A percentile compares a stretch with the other conserved stretches of the same genome.
These are phyloP conservation scores for Phytophthora vignae DNA, from an alignment of 352 stramenopile species.

Conservation along the genomic window DNA sequence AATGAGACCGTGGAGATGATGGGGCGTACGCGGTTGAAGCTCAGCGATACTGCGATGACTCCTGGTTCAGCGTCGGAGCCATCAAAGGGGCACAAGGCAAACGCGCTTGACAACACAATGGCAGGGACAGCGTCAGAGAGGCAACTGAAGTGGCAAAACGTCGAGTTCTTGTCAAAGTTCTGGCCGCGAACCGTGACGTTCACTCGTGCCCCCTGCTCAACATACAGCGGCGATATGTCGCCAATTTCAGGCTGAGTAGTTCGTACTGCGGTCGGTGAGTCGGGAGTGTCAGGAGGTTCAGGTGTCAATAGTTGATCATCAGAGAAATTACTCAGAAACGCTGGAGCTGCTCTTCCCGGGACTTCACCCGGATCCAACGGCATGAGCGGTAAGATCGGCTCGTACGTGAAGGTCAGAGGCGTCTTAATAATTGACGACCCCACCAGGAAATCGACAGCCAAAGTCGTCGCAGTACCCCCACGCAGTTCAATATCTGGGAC, in stretches of 20 bases:
- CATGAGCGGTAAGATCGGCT: conserved; percentile 9
- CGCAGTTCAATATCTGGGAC: conserved; percentile 21
- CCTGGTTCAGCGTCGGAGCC: conserved; percentile 1
- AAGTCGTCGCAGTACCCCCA: conserved; percentile 4
- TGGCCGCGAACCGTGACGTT: conserved; percentile 48
- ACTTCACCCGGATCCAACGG: conserved; percentile 16
- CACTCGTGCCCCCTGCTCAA: conserved; percentile 5
- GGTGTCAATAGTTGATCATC: not conserved
- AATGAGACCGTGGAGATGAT: conserved; percentile 20
- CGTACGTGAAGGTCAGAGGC: conserved; percentile 28
- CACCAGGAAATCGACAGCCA: conserved; percentile 26
- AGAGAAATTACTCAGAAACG: not conserved
- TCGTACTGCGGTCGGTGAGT: not conserved
- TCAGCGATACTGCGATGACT: conserved; percentile 23
- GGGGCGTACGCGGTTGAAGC: conserved; percentile 16
- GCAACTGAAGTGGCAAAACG: conserved; percentile 39
- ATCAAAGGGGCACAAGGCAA: conserved; percentile 35
- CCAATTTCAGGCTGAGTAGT: conserved; percentile 4
- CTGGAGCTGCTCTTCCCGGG: conserved; percentile 7
- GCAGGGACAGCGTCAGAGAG: conserved; percentile 16
- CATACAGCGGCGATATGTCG: conserved; percentile 33
- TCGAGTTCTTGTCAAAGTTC: conserved; percentile 29
- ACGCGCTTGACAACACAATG: conserved; percentile 18
- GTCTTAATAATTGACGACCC: conserved; percentile 21
- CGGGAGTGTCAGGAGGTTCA: not conserved